A percentile compares a stretch with the other conserved stretches of the same genome.
These are phyloP conservation scores for Thelephora ganbajun DNA, from an alignment of 768 basidiomycete genomes.

Conservation along the genomic window DNA sequence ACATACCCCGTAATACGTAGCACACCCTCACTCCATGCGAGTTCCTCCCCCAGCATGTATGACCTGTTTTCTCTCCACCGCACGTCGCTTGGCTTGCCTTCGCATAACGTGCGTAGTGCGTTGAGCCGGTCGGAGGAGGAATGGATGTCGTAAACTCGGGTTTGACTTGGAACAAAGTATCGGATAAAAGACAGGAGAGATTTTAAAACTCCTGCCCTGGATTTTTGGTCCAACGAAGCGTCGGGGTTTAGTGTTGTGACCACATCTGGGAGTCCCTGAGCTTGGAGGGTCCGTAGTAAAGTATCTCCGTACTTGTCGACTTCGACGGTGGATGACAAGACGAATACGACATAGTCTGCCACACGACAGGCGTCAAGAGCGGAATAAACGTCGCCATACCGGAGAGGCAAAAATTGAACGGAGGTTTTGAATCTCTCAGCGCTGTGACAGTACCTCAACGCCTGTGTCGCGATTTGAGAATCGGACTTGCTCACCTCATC, in stretches of 20 bases:
- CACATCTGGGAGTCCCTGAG: constrained; percentile 80
- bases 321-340: constrained; percentile 69
- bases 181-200: constrained; percentile 88
- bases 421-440: constrained; percentile 85
- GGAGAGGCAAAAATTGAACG: constrained; percentile 73
- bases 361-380: constrained; percentile 77
- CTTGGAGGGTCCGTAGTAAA: constrained; percentile 74
- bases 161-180: constrained; percentile 83
- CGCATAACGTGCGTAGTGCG: constrained; percentile 65
- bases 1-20: constrained; percentile 75
- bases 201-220: constrained; percentile 57
- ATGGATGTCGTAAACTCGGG: constrained; percentile 62
- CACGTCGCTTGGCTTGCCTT: constrained; percentile 69
- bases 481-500: constrained; percentile 38
- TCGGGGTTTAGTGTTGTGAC: constrained; percentile 59
- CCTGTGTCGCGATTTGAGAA: constrained; percentile 1
- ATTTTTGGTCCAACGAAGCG: constrained; percentile 40
- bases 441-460: constrained; percentile 24
- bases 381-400: constrained; percentile 56
- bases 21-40: constrained; percentile 45
- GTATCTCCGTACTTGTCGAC: constrained; percentile 81
- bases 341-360: constrained; percentile 82
- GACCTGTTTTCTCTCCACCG: constrained; percentile 74
- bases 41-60: constrained; percentile 61
- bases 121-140: constrained; percentile 51